Conservation (phyloP, 169 alveolate species). For the Eimeria falciformis region DNA sequence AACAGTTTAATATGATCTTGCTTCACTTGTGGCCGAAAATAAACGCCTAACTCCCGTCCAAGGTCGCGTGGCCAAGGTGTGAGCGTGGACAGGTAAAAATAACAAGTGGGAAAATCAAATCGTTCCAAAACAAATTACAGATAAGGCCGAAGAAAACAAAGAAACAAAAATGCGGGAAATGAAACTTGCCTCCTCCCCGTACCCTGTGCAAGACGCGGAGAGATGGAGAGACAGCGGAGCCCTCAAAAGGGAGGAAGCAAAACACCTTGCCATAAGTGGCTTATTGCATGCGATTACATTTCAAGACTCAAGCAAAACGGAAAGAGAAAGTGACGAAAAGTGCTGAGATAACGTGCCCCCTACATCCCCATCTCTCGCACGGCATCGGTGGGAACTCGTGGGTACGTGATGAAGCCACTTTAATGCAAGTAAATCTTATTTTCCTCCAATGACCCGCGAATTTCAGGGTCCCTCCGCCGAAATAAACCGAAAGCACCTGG, state of each 20-base stretch:
- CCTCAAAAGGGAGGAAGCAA: constrained; percentile 16
- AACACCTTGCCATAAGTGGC: constrained; percentile 50
- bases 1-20: not conserved
- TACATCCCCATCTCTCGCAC: constrained; percentile 1
- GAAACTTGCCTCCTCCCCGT: constrained; percentile 8
- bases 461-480: constrained; percentile 42
- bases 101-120: constrained; percentile 5
- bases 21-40: constrained; percentile 25
- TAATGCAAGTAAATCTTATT: not conserved
- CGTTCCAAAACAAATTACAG: constrained; percentile 12
- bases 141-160: constrained; percentile 61
- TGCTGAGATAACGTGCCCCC: not conserved
- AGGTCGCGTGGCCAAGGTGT: constrained; percentile 12
- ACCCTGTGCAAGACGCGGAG: not conserved
- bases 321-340: constrained; percentile 10
- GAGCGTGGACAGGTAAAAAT: not conserved
- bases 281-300: constrained; percentile 45
- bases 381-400: constrained; percentile 33
- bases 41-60: constrained; percentile 28
- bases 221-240: not conserved
- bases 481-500: not conserved
- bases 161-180: not conserved
- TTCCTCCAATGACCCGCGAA: not conserved
- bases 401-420: constrained; percentile 4
- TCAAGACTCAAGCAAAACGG: constrained; percentile 42